Conservation (phyloP, 495 filamentous ascomycete genomes). For the Recurvomyces mirabilis region DNA sequence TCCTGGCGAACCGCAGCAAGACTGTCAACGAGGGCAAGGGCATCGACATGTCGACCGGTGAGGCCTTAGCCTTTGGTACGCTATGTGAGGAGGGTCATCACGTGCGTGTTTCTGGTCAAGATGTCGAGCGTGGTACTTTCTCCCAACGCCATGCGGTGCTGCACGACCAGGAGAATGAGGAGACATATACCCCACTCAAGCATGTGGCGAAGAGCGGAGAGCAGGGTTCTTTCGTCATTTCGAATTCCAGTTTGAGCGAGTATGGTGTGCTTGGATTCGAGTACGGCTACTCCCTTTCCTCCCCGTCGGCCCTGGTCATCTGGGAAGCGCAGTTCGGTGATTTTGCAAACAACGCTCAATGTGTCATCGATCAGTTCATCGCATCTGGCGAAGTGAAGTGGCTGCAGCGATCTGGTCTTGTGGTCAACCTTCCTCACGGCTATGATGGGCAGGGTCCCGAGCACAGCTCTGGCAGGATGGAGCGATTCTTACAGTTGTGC, state of each 20-base stretch:
- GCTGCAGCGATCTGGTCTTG: slow-evolving; percentile 91
- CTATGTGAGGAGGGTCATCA: slow-evolving; percentile 88
- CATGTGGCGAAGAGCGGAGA: slow-evolving; percentile 75
- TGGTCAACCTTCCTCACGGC: slow-evolving; percentile 89
- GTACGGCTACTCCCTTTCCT: slow-evolving; percentile 95
- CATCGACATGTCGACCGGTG: slow-evolving; percentile 95
- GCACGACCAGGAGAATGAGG: slow-evolving; percentile 90
- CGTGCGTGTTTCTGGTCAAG: slow-evolving; percentile 92
- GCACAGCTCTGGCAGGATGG: slow-evolving; percentile 95
- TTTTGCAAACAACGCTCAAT: slow-evolving; percentile 98
- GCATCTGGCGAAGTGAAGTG: slow-evolving; percentile 96
- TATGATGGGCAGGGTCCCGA: slow-evolving; percentile 98
- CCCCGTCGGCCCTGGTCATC: slow-evolving; percentile 91
- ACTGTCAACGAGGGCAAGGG: slow-evolving; percentile 82
- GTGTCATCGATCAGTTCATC: slow-evolving; percentile 97
- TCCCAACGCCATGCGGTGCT: slow-evolving; percentile 95
- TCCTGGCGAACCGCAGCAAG: slow-evolving; percentile 81
- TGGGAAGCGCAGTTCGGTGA: slow-evolving; percentile 99
- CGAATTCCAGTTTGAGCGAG: slow-evolving; percentile 93
- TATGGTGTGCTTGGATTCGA: slow-evolving; percentile 95
- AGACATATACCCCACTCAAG: slow-evolving; percentile 85
- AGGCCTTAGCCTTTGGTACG: slow-evolving; percentile 89
- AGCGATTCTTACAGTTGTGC: slow-evolving; percentile 92
- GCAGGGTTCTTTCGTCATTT: slow-evolving; percentile 90
- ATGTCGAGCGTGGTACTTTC: slow-evolving; percentile 99